Evolutionary conservation across 352 stramenopile genomes (phyloP), one percentile per base, ranked within the genome.

Genomic region (Globisporangium uncinulatum): DNA sequence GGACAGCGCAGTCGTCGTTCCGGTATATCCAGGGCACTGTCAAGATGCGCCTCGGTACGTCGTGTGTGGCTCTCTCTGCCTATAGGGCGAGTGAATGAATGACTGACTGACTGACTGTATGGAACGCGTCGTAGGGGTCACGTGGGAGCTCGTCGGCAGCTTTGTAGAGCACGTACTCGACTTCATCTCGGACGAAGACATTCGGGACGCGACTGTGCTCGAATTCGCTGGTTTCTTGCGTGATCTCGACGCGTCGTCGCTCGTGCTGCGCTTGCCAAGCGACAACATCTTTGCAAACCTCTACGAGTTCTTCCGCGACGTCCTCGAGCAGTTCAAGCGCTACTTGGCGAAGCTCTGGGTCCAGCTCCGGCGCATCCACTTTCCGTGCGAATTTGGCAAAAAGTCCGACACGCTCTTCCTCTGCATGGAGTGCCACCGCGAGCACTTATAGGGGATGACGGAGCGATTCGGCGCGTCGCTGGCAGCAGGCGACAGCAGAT

Each of bases 351-450:
- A 73, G 58, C 32, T 61, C 13, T 91, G 81, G 81, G 62, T 91
- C 36, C 61, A 70, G 37, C 63, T 46, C 17, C 70, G 69, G n/a
- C 68, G 72, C 24, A 87, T 91, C 56, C 64, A 73, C 54, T 87
- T 84, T 49, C 78, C 81, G 31, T 91, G 81, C 58, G 81, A 91
- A 51, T 91, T 91, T 59, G 81, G 81, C 60, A 89, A 91, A 48
- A 91, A 89, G 59, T 89, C 78, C 13, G 68, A 78, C 52, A 75
- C 62, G 46, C 70, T 91, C 36, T 91, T 91, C 56, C 70, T 91
- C 20, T 91, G 81, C 62, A 91, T 91, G 81, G 81, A 91, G 60
- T 91, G 81, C 69, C 81, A 91, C 65, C 79, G 78, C 41, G 81
- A 91, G 66, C 81, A 91, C 60, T 68, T 79, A 64, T 89, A 68